These are phyloP conservation scores for Chaetomiaceae sp. DNA, from an alignment of 2,329 filamentous ascomycete species.

Conservation along the genomic window DNA sequence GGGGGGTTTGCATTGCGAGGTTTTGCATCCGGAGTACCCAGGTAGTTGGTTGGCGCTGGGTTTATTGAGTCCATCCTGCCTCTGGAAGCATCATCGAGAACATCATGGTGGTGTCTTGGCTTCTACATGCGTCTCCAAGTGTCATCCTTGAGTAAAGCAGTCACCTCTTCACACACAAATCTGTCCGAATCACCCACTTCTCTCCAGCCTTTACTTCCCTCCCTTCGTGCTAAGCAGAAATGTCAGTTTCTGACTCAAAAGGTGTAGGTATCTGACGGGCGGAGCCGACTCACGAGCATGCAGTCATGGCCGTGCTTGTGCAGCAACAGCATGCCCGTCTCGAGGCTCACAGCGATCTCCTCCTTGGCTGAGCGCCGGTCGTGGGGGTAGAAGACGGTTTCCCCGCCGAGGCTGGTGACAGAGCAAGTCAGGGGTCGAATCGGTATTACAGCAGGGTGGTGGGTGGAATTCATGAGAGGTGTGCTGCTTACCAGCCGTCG, in stretches of 20 bases:
- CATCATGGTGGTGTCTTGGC: too few relatives aligned
- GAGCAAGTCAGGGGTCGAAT: background rate
- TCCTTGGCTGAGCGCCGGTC: slow-evolving; percentile 52
- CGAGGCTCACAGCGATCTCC: slow-evolving; percentile 66
- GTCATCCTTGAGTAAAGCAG: too few relatives aligned
- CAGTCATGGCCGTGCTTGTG: slow-evolving; percentile 89
- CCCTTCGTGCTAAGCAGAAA: slow-evolving; percentile 64
- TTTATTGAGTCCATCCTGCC: too few relatives aligned
- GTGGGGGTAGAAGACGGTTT: slow-evolving; percentile 87
- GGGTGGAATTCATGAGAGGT: background rate
- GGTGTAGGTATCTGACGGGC: too few relatives aligned
- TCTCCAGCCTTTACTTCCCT: slow-evolving; percentile 72
- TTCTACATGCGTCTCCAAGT: too few relatives aligned
- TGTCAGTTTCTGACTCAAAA: too few relatives aligned
- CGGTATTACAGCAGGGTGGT: background rate
- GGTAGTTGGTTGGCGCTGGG: too few relatives aligned
- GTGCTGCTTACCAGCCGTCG: slow-evolving; percentile 58
- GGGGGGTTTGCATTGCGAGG: too few relatives aligned
- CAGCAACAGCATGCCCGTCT: slow-evolving; percentile 79
- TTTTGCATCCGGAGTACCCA: too few relatives aligned
- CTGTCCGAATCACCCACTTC: slow-evolving; percentile 87
- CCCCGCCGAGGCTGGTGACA: slow-evolving; percentile 59
- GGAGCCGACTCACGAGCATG: slow-evolving; percentile 64
- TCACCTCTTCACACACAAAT: slow-evolving; percentile 64
- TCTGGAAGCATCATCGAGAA: too few relatives aligned